Evolutionary conservation across 2,329 filamentous ascomycete genomes (phyloP), one percentile per base, ranked within the genome.

Genomic region (Fusarium sp.): DNA sequence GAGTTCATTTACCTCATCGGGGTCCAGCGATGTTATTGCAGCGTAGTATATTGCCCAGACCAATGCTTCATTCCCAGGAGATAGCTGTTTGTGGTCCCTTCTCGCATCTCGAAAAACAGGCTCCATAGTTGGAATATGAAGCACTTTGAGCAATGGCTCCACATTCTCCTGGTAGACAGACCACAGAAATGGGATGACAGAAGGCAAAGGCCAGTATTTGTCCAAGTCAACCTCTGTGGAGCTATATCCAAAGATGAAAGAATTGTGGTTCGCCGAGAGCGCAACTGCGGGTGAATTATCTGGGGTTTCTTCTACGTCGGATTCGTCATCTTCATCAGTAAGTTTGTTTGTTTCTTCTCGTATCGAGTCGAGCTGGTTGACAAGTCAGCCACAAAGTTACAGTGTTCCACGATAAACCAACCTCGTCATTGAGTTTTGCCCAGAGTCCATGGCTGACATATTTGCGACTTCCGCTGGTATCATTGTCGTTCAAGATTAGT

Each of bases 371-470:
- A 81, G 74, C 78, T 81, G 57, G 33, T 12, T 34, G 3, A 26
- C 23, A 37, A 45, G 49, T 74, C 18, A 70, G 67, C 53, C 28
- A 65, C 16, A 18, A 13, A 37, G 11, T 36, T 38, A 37, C 9
- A 37, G 51, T 4, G 3, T 16, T 37, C 8, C 33, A 15, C 44
- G 20, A 37, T 31, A 49, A 47, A 70, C 80, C 56, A 78, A 90
- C 89, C 83, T 94, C 91, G 54, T 93, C 91, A 62, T 89, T 92
- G 52, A 94, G 83, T 65, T 87, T 92, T 20, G 90, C 88, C 91
- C 91, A 93, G 73, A 94, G 92, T 8, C 87, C 90, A 76, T 88
- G 92, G 80, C 90, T 92, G 70, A 94, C 88, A 75, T 94, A 94
- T 75, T 90, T 83, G 57, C 88, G 89, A 49, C 87, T 90, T 62